Evolutionary conservation across 2,329 filamentous ascomycete genomes (phyloP), one percentile per base, ranked within the genome.

Genomic region (Ophiostoma ulmi): DNA sequence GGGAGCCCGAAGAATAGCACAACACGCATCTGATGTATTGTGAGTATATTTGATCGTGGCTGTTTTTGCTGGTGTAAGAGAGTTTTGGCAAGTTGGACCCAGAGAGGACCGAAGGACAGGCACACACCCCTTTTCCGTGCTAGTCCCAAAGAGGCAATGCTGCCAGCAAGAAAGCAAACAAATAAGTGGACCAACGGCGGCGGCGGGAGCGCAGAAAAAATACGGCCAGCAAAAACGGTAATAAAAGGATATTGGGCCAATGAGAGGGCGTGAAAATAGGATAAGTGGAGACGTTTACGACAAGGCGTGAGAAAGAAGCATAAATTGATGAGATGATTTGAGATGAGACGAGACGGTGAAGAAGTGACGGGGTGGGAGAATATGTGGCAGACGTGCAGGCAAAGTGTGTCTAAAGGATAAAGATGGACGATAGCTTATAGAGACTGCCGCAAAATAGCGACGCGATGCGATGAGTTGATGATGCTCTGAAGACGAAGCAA

Each of bases 21-120:
- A 39, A 65, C 35, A 39, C 63, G 63, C 63, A 65, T 65, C 36
- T 39, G 63, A 14, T 13, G 61, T 38, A n/a, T 36, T 64, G 36
- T 14, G 20, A 20, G 48, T 26, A 20, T 11, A 13, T n/a, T n/a
- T 61, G 35, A n/a, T 22, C 14, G 31, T 41, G 35, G 36, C 35
- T 69, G 69, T 70, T 72, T 72, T 72, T 72, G 69, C 70, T 67
- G 65, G 69, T 72, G 71, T 72, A 72, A 72, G 71, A 72, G 71
- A 72, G 69, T 69, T 72, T 72, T 72, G n/a, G 36, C 64, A 22
- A 38, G 14, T 36, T 55, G 41, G 44, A 68, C 44, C 41, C 65
- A 67, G 65, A 36, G 58, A 68, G 31, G 31, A 58, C 20, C 20
- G 39, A 65, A 26, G 38, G 65, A 67, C 31, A 48, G 39, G 38